These are phyloP conservation scores for Ogataea corticis DNA, from an alignment of 805 yeast species.

Conservation along the genomic window DNA sequence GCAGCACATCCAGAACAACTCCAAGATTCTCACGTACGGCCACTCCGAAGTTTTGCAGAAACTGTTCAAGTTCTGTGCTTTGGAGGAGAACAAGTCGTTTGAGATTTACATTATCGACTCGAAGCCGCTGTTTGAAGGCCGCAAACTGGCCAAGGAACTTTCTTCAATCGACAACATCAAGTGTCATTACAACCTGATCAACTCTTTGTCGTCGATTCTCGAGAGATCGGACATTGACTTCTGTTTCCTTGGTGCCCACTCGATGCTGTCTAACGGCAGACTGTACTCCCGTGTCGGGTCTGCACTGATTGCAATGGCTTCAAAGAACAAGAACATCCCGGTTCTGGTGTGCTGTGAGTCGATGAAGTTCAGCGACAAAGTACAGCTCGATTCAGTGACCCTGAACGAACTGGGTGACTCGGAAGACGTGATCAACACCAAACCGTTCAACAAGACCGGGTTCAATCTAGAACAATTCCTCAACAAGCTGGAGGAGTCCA, in stretches of 20 bases:
- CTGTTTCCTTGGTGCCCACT: conserved; percentile 94
- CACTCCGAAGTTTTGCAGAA: conserved; percentile 81
- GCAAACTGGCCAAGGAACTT: conserved; percentile 65
- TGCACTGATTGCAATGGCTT: conserved; percentile 89
- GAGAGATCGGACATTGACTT: conserved; percentile 73
- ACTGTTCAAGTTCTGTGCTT: conserved; percentile 68
- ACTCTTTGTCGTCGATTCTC: conserved; percentile 75
- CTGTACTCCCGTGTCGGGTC: conserved; percentile 93
- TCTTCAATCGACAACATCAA: conserved; percentile 60
- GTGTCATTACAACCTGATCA: conserved; percentile 76
- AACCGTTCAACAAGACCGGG: conserved; percentile 59
- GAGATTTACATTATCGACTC: conserved; percentile 88
- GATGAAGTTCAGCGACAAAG: conserved; percentile 90
- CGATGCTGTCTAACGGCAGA: conserved; percentile 93
- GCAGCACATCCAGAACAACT: conserved; percentile 69
- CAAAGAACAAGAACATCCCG: conserved; percentile 85
- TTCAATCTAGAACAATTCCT: conserved; percentile 66
- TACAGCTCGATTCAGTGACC: conserved; percentile 94
- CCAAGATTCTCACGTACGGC: conserved; percentile 84
- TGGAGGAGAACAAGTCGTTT: conserved; percentile 60
- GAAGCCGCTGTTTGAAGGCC: conserved; percentile 93
- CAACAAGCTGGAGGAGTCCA: conserved; percentile 39
- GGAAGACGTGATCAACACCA: conserved; percentile 62
- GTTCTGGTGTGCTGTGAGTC: conserved; percentile 95
- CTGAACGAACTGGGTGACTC: conserved; percentile 86